phyloP scores from a whole-genome alignment of 139 green algal genomes.

The Auxenochlorella protothecoides region DNA sequence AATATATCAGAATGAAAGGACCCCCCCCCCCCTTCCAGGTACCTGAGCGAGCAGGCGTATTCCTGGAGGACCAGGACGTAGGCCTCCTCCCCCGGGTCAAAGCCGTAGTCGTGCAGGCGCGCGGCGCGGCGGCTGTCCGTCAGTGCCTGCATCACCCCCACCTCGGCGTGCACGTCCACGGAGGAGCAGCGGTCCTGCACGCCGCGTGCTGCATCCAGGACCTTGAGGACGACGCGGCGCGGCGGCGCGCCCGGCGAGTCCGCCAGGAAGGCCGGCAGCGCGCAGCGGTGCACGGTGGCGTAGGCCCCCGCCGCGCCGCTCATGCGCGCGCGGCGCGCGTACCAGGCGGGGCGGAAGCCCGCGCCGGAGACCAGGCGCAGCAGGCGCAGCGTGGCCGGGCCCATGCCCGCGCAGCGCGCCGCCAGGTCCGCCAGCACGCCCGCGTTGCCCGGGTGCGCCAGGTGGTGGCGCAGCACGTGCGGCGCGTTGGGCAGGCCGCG shows the following conservation, averaged over 20 bases:
- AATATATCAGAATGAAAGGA: neutral
- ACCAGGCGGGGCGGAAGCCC: constrained; percentile 37
- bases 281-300: constrained; percentile 37
- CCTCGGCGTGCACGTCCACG: constrained; percentile 58
- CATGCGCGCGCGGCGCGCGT: constrained; percentile 22
- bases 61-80: constrained; percentile 57
- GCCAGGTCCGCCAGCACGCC: constrained; percentile 18
- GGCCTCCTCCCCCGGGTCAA: constrained; percentile 31
- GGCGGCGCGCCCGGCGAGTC: neutral
- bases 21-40: neutral
- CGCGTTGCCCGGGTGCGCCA: constrained; percentile 27
- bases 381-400: constrained; percentile 22
- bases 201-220: constrained; percentile 42
- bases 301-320: constrained; percentile 40
- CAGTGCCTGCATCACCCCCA: constrained; percentile 53
- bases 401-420: constrained; percentile 13
- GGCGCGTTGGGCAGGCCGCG: constrained; percentile 28
- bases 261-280: constrained; percentile 14
- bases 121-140: constrained; percentile 19
- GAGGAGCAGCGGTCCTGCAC: constrained; percentile 41
- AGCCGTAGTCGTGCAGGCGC: constrained; percentile 58
- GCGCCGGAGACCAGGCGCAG: constrained; percentile 38
- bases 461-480: constrained; percentile 35
- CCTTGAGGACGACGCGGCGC: constrained; percentile 35
- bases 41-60: constrained; percentile 51